Conservation (phyloP, 805 yeast species). For the Debaryomyces maramus region DNA sequence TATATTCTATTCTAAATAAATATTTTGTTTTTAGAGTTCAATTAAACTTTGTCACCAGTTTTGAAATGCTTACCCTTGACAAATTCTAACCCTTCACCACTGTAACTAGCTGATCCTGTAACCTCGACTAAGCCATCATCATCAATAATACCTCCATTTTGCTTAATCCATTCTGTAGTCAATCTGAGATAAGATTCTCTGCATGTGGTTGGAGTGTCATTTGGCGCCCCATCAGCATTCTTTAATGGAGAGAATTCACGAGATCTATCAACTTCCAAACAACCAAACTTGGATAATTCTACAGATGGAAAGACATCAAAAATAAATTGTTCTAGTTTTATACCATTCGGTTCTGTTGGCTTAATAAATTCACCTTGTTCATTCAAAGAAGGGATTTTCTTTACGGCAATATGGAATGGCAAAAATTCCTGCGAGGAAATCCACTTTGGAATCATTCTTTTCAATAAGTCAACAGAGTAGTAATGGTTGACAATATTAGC, state of each 20-base stretch:
- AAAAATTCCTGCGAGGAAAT: slow-evolving; percentile 58
- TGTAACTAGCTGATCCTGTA: slow-evolving; percentile 69
- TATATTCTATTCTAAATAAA: background rate
- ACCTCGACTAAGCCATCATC: slow-evolving; percentile 66
- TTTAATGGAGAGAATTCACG: slow-evolving; percentile 93
- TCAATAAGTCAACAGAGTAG: slow-evolving; percentile 77
- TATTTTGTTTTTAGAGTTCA: background rate
- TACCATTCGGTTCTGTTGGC: slow-evolving; percentile 84
- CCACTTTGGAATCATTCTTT: slow-evolving; percentile 65
- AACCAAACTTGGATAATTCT: slow-evolving; percentile 71
- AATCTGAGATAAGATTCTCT: slow-evolving; percentile 60
- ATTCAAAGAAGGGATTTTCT: slow-evolving; percentile 72
- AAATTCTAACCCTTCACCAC: slow-evolving; percentile 66
- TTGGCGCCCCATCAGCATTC: slow-evolving; percentile 79
- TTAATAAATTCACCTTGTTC: slow-evolving; percentile 41
- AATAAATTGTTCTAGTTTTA: slow-evolving; percentile 93
- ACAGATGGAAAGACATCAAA: slow-evolving; percentile 92
- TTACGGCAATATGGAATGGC: slow-evolving; percentile 94
- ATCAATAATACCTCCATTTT: slow-evolving; percentile 64
- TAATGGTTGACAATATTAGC: slow-evolving; percentile 98
- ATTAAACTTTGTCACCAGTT: slow-evolving; percentile 31
- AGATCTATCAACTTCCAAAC: slow-evolving; percentile 82
- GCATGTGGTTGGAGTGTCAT: slow-evolving; percentile 86
- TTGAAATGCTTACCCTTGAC: slow-evolving; percentile 48
- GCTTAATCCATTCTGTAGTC: slow-evolving; percentile 70